Evolutionary conservation across 768 basidiomycete genomes (phyloP).

Genomic region (Leccinum fibrillosum): DNA sequence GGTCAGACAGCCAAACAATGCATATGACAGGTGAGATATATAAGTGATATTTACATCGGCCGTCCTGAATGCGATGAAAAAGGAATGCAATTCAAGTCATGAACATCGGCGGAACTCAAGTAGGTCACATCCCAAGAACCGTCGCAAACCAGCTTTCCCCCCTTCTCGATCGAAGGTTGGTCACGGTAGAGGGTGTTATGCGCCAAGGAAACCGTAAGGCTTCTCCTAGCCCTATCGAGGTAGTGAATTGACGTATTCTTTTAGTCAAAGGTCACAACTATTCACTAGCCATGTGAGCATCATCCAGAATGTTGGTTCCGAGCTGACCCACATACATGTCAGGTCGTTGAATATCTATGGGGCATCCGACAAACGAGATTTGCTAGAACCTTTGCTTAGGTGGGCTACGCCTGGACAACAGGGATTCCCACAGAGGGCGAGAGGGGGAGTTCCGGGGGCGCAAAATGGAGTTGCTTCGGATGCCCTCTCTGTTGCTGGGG

Average conservation of each 20-base stretch:
- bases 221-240: background rate
- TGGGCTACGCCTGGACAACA: conserved; percentile 74
- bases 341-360: conserved; percentile 76
- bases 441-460: conserved; percentile 11
- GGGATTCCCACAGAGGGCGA: conserved; percentile 42
- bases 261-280: conserved; percentile 47
- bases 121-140: conserved; percentile 72
- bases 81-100: conserved; percentile 81
- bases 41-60: background rate
- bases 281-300: conserved; percentile 58
- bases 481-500: conserved; percentile 13
- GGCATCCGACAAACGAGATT: conserved; percentile 50
- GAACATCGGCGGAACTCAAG: conserved; percentile 72
- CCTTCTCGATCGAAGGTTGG: conserved; percentile 57
- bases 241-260: conserved; percentile 3
- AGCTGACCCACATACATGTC: background rate
- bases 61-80: background rate
- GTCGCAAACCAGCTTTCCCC: conserved; percentile 63
- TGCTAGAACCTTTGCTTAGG: conserved; percentile 61
- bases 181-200: conserved; percentile 69
- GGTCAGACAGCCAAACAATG: conserved; percentile 62
- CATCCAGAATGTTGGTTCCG: background rate
- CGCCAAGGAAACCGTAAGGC: conserved; percentile 64
- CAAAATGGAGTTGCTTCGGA: conserved; percentile 17
- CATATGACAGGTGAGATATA: conserved; percentile 57